Conservation (phyloP, 2,329 filamentous ascomycete species). For the Trichoderma polysporum region DNA sequence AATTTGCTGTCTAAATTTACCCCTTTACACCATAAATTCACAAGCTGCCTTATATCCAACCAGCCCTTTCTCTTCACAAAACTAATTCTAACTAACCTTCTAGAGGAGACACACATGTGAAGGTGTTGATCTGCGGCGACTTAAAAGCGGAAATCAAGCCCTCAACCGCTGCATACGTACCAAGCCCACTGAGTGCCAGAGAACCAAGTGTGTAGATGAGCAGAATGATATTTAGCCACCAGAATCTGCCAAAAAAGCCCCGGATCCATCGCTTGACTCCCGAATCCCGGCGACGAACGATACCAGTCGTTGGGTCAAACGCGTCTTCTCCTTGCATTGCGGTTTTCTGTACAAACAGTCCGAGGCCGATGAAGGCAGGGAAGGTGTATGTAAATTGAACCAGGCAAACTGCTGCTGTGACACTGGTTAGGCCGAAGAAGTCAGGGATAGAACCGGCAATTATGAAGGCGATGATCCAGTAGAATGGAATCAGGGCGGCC, state of each 20-base stretch:
- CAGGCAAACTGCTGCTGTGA: conserved; percentile 55
- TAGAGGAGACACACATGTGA: conserved; percentile 24
- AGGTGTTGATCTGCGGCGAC: conserved; percentile 25
- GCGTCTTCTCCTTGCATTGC: conserved; percentile 24
- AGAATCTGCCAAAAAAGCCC: conserved; percentile 19
- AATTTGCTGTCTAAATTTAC: background rate
- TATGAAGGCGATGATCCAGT: conserved; percentile 58
- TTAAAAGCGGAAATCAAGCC: conserved; percentile 24
- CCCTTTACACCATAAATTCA: background rate
- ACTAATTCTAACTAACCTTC: background rate
- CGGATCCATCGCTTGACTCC: conserved; percentile 15
- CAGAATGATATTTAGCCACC: conserved; percentile 16
- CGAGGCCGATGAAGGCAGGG: conserved; percentile 40
- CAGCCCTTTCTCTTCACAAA: background rate
- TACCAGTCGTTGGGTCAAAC: conserved; percentile 23
- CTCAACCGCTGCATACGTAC: conserved; percentile 22
- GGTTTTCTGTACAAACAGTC: conserved; percentile 24
- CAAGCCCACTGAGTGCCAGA: conserved; percentile 22
- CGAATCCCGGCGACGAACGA: conserved; percentile 9
- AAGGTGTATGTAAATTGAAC: conserved; percentile 61
- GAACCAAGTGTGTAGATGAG: conserved; percentile 22
- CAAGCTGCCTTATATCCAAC: background rate
- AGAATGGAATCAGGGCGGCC: conserved; percentile 51
- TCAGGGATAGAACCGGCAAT: conserved; percentile 55
- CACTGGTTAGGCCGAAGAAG: conserved; percentile 45